phyloP scores from a whole-genome alignment of 805 yeast genomes.

The Hanseniaspora guilliermondii region DNA sequence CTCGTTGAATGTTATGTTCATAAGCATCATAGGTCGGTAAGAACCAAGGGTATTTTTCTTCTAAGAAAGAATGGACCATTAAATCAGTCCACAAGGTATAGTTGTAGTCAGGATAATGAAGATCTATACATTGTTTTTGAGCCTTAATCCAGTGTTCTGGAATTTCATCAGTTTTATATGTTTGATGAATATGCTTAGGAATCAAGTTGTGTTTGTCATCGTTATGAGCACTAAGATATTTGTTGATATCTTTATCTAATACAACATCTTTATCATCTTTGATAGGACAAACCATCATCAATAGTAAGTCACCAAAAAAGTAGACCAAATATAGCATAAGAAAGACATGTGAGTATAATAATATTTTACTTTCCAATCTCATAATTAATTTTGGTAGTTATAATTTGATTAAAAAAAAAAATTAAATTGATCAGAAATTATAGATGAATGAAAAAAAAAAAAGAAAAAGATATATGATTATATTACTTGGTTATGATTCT shows the following conservation, averaged over 20 bases:
- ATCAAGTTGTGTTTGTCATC: constrained; percentile 34
- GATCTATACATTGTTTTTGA: constrained; percentile 59
- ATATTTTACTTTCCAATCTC: constrained; percentile 54
- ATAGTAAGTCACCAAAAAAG: constrained; percentile 56
- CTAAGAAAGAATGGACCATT: constrained; percentile 64
- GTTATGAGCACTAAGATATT: constrained; percentile 22
- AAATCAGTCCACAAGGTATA: constrained; percentile 87
- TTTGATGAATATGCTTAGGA: constrained; percentile 88
- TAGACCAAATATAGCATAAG: constrained; percentile 45
- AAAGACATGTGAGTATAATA: constrained; percentile 48
- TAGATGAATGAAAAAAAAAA: too few species aligned
- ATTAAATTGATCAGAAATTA: too few species aligned
- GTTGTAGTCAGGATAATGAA: constrained; percentile 70
- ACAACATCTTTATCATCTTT: constrained; percentile 35
- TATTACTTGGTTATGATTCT: too few species aligned
- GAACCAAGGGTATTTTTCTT: constrained; percentile 78
- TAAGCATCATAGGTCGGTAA: constrained; percentile 64
- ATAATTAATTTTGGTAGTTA: constrained; percentile 23
- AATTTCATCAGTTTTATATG: constrained; percentile 65
- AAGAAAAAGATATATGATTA: too few species aligned
- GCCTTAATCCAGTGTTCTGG: constrained; percentile 76
- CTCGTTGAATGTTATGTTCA: constrained; percentile 72
- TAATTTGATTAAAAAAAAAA: not conserved
- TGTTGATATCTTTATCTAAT: constrained; percentile 7
- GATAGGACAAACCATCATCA: constrained; percentile 57